Base-by-base conservation (phyloP, 352 stramenopile genomes). In the Phytopythium sindhum region DNA sequence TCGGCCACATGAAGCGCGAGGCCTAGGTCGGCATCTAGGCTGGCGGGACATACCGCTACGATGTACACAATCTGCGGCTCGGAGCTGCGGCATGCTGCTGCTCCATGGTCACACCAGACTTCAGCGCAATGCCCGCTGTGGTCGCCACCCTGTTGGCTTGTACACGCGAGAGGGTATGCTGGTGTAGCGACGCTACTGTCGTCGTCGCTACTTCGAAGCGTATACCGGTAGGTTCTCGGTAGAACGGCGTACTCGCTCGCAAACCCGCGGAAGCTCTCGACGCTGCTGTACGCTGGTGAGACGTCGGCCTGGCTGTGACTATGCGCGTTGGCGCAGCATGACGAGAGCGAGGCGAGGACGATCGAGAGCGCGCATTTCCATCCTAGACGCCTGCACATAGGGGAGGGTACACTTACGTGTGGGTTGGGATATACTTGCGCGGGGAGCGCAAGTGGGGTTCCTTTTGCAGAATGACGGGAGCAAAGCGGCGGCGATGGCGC, bases 11-110 rank as follows among this genome's bases (percentile, higher is more conserved):
- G 23, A 0, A 37, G 45, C 47, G 68, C 64, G 21, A 77, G 0
- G 9, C 64, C 21, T 31, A 77, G 53, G 35, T 71, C 69, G 54
- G 57, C 58, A 6, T 11, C 9, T 11, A 59, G 5, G 33, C 58
- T 66, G 15, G 50, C 42, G 14, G 53, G 31, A 44, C 68, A 79
- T 14, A 37, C 24, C 26, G 53, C 42, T 2, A 28, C 66, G 37
- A 80, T 52, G 44, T 61, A 64, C 51, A 70, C 41, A n/a, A 77
- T 35, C 41, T 60, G 56, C n/a, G 60, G 62, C 50, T 48, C 45
- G 9, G 15, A 47, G 15, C 26, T 33, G 17, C 11, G 29, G 41
- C 54, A 67, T 19, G 51, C 39, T 15, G 28, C 41, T n/a, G 51
- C 42, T 12, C 39, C 33, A 24, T 58, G 55, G 35, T 63, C 64